Conservation (phyloP, 129 eudicot species). For the Saposhnikovia divaricata region DNA sequence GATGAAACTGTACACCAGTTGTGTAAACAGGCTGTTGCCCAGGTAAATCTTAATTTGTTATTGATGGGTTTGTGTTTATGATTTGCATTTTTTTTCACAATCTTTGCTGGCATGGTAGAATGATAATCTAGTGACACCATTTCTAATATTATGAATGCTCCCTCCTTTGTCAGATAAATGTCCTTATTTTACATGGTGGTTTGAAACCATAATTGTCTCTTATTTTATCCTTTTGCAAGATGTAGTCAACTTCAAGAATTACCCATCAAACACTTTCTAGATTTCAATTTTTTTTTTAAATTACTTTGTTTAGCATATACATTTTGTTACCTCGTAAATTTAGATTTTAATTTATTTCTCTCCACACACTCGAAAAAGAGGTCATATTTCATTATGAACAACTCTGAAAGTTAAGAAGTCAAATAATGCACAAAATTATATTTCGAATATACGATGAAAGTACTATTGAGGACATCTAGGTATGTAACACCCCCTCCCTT, state of each 20-base stretch:
- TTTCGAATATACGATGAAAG: no score
- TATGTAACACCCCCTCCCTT: no score
- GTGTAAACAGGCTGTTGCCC: slow-evolving; percentile 97
- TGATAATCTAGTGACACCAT: neutral
- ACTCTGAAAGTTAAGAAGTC: no score
- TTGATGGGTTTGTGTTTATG: neutral
- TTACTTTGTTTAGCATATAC: neutral
- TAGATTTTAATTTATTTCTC: neutral
- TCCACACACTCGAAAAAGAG: neutral
- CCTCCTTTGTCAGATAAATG: neutral
- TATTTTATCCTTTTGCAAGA: neutral
- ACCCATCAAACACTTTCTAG: neutral
- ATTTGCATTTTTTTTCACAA: neutral
- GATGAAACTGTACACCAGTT: slow-evolving; percentile 95
- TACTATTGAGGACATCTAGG: no score
- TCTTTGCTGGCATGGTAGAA: neutral
- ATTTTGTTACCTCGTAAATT: neutral
- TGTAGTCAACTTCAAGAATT: neutral
- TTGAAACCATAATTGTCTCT: neutral
- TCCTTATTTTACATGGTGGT: neutral
- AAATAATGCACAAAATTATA: neutral
- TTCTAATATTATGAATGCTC: neutral
- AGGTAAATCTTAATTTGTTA: slow-evolving; percentile 37
- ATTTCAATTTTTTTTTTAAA: neutral
- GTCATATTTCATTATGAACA: neutral